These are phyloP conservation scores for Entomortierella beljakovae DNA, from an alignment of 192 early-diverging fungal species.

Conservation along the genomic window DNA sequence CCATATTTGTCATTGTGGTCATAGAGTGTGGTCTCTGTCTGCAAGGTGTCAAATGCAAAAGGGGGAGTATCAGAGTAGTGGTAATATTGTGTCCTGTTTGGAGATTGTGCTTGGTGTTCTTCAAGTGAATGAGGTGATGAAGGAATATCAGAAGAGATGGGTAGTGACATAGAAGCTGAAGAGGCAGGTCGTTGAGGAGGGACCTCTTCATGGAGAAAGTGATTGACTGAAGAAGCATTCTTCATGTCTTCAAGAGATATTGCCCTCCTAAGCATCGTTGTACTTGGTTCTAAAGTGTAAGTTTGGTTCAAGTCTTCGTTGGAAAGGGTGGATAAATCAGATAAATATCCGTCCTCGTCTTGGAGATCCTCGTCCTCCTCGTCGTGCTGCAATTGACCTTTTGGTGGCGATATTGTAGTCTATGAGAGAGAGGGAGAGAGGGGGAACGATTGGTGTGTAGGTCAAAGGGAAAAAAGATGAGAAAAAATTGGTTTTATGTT, in stretches of 20 bases:
- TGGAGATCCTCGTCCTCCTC: slow-evolving; percentile 17
- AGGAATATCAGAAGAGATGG: slow-evolving; percentile 14
- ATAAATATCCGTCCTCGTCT: slow-evolving; percentile 41
- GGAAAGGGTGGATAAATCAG: slow-evolving; percentile 36
- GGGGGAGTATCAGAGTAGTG: background rate
- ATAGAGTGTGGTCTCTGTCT: background rate
- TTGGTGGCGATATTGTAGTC: slow-evolving; percentile 3
- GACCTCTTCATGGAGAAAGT: background rate
- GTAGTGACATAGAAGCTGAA: slow-evolving; percentile 9
- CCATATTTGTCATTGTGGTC: background rate
- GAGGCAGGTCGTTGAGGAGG: slow-evolving; percentile 10
- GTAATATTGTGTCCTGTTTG: background rate
- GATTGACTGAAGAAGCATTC: background rate
- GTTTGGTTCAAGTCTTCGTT: slow-evolving; percentile 11
- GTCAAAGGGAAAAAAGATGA: no score
- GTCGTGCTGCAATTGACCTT: slow-evolving; percentile 8
- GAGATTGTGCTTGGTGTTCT: background rate
- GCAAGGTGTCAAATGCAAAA: background rate
- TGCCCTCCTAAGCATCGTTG: slow-evolving; percentile 21
- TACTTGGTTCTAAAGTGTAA: background rate
- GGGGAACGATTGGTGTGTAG: background rate
- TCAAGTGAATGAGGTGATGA: background rate
- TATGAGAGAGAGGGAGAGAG: background rate
- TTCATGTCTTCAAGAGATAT: slow-evolving; percentile 39
- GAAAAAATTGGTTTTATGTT: no score